Evolutionary conservation across 192 early-diverging fungal species (phyloP).

Genomic region (Irineochytrium annulatum): DNA sequence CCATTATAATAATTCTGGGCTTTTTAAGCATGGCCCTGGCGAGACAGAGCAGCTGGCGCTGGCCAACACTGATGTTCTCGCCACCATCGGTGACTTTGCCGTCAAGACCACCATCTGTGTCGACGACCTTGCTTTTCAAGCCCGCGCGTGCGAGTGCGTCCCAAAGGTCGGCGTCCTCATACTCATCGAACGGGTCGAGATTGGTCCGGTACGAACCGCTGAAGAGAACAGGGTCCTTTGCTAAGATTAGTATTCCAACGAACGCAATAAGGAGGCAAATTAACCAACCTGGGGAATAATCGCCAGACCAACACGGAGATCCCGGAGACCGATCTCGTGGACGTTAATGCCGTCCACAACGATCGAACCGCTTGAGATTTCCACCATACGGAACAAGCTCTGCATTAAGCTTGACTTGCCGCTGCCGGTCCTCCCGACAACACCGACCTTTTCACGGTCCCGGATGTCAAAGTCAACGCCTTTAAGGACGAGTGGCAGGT

Average conservation of each 20-base stretch:
- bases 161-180: conserved; percentile 70
- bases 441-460: conserved; percentile 44
- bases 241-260: conserved; percentile 82
- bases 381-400: conserved; percentile 35
- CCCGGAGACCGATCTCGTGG: conserved; percentile 51
- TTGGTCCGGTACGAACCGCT: conserved; percentile 53
- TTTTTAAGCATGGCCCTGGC: conserved; percentile 49
- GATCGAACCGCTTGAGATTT: conserved; percentile 11
- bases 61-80: conserved; percentile 81
- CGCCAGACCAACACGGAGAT: conserved; percentile 66
- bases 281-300: conserved; percentile 62
- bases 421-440: conserved; percentile 41
- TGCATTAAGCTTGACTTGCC: conserved; percentile 40
- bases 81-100: conserved; percentile 69
- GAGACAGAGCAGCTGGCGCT: conserved; percentile 56
- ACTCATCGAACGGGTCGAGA: conserved; percentile 64
- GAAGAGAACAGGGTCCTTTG: conserved; percentile 80
- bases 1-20: conserved; percentile 47
- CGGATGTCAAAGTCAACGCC: conserved; percentile 33
- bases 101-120: conserved; percentile 49
- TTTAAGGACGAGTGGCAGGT: conserved; percentile 46
- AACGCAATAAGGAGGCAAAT: conserved; percentile 28
- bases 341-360: conserved; percentile 51
- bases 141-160: conserved; percentile 59
- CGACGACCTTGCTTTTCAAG: conserved; percentile 59